phyloP scores from a whole-genome alignment of 2,329 filamentous ascomycete species.

The Beauveria rudraprayagi region DNA sequence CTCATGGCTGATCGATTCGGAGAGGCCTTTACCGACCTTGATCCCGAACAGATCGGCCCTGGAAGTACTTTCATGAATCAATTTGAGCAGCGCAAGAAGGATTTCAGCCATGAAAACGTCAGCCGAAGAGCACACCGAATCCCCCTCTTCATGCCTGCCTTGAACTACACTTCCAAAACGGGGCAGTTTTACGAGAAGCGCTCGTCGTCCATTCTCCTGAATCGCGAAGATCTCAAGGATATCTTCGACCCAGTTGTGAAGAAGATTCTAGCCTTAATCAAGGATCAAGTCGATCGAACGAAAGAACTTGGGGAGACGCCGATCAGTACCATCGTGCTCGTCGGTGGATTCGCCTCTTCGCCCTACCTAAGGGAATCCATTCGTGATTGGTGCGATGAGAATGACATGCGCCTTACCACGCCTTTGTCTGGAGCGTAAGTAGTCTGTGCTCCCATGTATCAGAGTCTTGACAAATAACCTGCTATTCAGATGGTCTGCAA shows the following conservation, averaged over 20 bases:
- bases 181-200: neutral
- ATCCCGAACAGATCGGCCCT: slow-evolving; percentile 10
- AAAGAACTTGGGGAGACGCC: neutral
- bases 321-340: neutral
- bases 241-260: neutral
- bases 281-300: neutral
- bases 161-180: neutral
- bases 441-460: no score
- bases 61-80: slow-evolving; percentile 14
- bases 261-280: neutral
- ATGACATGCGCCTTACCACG: neutral
- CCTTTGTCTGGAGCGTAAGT: slow-evolving; percentile 3
- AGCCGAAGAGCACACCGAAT: neutral
- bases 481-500: slow-evolving; percentile 10
- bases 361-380: neutral
- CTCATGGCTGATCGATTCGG: slow-evolving; percentile 12
- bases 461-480: no score
- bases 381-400: neutral
- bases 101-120: slow-evolving; percentile 9
- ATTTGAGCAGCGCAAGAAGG: slow-evolving; percentile 14
- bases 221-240: neutral
- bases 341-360: neutral
- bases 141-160: neutral
- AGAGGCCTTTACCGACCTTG: slow-evolving; percentile 7
- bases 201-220: neutral